These are phyloP conservation scores for Paxillus involutus DNA, from an alignment of 768 basidiomycete species.

Conservation along the genomic window DNA sequence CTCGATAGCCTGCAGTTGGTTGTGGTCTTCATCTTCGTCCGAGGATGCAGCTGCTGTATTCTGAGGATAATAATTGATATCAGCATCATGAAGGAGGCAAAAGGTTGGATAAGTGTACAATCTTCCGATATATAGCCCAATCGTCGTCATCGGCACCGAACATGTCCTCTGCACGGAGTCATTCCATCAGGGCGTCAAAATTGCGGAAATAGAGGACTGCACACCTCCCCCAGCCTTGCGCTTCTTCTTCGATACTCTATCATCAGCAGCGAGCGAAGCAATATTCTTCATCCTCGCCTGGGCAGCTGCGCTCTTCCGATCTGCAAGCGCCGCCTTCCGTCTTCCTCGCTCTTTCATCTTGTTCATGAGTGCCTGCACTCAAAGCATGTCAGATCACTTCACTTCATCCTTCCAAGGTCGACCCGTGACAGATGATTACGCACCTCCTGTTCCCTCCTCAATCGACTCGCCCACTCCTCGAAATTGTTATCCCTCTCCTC, in stretches of 20 bases:
- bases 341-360: slow-evolving; percentile 85
- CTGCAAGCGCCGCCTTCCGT: slow-evolving; percentile 76
- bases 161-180: slow-evolving; percentile 66
- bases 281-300: slow-evolving; percentile 97
- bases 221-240: slow-evolving; percentile 78
- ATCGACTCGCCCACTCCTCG: slow-evolving; percentile 67
- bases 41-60: slow-evolving; percentile 72
- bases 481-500: slow-evolving; percentile 75
- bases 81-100: background rate
- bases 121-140: slow-evolving; percentile 97
- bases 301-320: slow-evolving; percentile 92
- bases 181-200: slow-evolving; percentile 2
- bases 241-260: slow-evolving; percentile 79
- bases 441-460: slow-evolving; percentile 83
- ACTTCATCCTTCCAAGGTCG: background rate
- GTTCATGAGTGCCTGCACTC: slow-evolving; percentile 64
- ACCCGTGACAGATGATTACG: slow-evolving; percentile 10
- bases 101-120: slow-evolving; percentile 49
- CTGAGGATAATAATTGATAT: slow-evolving; percentile 33
- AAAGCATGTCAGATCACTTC: background rate
- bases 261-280: slow-evolving; percentile 87
- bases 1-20: slow-evolving; percentile 72
- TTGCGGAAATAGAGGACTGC: slow-evolving; percentile 14
- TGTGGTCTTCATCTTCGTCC: slow-evolving; percentile 87
- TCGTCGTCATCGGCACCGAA: slow-evolving; percentile 96